phyloP scores from a whole-genome alignment of 116 monocot genomes.

The Trichopus zeylanicus region DNA sequence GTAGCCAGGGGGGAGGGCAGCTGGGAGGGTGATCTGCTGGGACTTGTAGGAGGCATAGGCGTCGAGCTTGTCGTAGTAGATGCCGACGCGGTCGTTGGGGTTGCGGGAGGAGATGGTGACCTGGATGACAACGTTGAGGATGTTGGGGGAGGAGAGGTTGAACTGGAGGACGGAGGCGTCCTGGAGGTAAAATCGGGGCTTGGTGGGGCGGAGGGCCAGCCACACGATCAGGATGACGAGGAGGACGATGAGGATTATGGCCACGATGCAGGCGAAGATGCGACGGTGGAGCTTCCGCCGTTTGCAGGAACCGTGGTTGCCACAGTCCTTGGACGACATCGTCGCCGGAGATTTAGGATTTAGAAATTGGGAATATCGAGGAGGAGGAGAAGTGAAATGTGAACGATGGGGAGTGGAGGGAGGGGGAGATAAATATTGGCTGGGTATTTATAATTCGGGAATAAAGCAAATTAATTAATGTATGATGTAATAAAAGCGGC shows the following conservation, averaged over 20 bases:
- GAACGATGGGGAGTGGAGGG: too few species aligned
- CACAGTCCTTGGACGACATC: constrained; percentile 22
- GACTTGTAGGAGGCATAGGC: constrained; percentile 49
- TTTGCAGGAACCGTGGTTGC: constrained; percentile 24
- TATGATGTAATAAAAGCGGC: too few species aligned
- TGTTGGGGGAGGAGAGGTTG: constrained; percentile 26
- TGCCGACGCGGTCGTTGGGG: constrained; percentile 52
- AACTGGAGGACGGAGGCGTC: constrained; percentile 33
- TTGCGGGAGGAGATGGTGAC: constrained; percentile 61
- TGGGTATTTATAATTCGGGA: too few species aligned
- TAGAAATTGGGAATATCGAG: not conserved
- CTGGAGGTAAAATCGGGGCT: constrained; percentile 56
- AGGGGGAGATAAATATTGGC: too few species aligned
- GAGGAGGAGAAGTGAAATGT: not conserved
- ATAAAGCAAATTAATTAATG: too few species aligned
- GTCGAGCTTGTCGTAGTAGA: constrained; percentile 68
- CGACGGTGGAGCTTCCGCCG: constrained; percentile 10
- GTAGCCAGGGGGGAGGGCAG: constrained; percentile 31
- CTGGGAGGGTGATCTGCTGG: constrained; percentile 61
- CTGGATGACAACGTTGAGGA: constrained; percentile 45
- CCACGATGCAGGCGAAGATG: constrained; percentile 6
- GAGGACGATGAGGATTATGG: constrained; percentile 32
- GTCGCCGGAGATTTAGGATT: not conserved
- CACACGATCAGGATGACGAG: constrained; percentile 52
- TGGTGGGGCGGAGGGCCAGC: constrained; percentile 69